Base-by-base conservation (phyloP, 805 yeast genomes). In the Metschnikowia lunata region DNA sequence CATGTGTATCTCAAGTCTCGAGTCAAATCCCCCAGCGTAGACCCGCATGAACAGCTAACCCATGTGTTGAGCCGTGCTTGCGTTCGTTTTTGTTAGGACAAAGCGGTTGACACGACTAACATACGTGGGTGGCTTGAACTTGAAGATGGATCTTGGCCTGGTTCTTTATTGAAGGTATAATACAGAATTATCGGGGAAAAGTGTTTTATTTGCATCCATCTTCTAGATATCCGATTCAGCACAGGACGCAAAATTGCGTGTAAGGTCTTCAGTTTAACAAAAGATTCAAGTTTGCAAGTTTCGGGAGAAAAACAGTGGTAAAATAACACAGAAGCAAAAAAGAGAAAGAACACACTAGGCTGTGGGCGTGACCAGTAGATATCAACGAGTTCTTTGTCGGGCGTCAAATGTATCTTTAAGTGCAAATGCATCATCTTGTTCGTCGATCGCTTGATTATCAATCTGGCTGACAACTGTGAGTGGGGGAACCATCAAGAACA, bases 31-130 rank as follows among this genome's bases (percentile, higher is more conserved):
- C 23, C 83, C 95, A 86, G 48, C 82, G 60, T 39, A 89, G 66
- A 0, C 97, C 97, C 2, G 85, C 96, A 63, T 89, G 97, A 8
- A 82, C 90, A 1, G 88, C 95, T 9, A 83, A 71, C 1, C 74
- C 75, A 8, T 52, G 50, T 2, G 60, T 58, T 4, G 49, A 50
- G 13, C 43, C 47, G 23, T 26, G 77, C 74, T 45, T 64, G 51
- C 46, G 54, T 10, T 37, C 39, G 30, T 48, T 45, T 30, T 64
- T 66, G 7, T 49, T 55, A 27, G 56, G 44, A 40, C 59, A 64
- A 32, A 71, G 72, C 18, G 82, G 81, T 54, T 44, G 69, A 66
- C 53, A 79, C 66, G 15, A 87, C 82, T 4, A 85, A 65, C 2
- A 91, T 81, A 56, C 95, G 75, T 77, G 11, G 77, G 49, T 1